Evolutionary conservation across 345 rosid species (phyloP), one percentile per base, ranked within the genome.

Genomic region (Populus pruinosa): DNA sequence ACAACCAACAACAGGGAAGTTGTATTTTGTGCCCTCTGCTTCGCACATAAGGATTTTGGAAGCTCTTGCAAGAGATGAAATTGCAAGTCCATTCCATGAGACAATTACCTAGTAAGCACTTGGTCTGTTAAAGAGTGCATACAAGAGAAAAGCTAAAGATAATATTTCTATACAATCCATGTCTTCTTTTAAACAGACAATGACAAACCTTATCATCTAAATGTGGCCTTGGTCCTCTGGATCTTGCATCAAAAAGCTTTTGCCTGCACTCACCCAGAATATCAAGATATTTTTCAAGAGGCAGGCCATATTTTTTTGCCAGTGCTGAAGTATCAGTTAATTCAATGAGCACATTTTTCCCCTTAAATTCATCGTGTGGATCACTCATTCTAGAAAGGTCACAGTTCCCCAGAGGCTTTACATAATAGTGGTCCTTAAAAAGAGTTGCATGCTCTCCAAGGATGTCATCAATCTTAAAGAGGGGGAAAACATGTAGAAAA

Each of bases 61-160:
- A 71, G 97, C 98, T 87, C 95, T 90, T 49, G 97, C 96, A 62
- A 95, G 91, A 72, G 97, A 77, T 61, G 99, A 89, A 73, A 95
- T 95, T 63, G 77, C 89, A 39, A 95, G 95, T 76, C 99, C 99
- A 53, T 95, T 95, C 99, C 99, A 95, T 0, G 99, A 87, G 44
- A 95, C 94, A 17, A 91, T 95, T 66, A 95, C 93, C 98, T 94
- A 83, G n/a, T 53, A 77, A 74, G 75, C 75, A 78, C 35, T 67
- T 76, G 50, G 36, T 73, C 44, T 17, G 56, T 79, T 69, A 72
- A 73, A 39, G 31, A 25, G 55, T 74, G 64, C 44, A 64, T 38
- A 41, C 67, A 47, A 9, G 2, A 33, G 62, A 38, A 35, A 59
- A 53, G 72, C 33, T 49, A 82, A 71, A 80, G 27, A 76, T 39